A percentile compares a stretch with the other conserved stretches of the same genome.
phyloP scores from a whole-genome alignment of 306 rosid species.

The Spatholobus suberectus region DNA sequence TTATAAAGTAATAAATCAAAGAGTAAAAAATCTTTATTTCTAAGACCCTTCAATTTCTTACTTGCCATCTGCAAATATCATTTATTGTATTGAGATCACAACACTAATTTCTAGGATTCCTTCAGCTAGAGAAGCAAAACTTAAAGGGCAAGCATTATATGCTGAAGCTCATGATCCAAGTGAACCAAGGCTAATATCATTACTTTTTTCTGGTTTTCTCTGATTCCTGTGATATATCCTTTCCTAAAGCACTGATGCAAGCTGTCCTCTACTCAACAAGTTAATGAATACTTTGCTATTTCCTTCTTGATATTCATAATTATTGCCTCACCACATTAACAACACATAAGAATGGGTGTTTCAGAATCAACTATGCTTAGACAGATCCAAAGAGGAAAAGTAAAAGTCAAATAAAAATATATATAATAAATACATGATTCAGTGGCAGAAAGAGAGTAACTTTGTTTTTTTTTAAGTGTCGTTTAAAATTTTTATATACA shows the following conservation, averaged over 20 bases:
- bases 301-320: constrained; percentile 12
- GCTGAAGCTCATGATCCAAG: constrained; percentile 38
- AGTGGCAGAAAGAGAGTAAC: background rate
- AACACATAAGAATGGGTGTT: background rate
- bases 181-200: constrained; percentile 27
- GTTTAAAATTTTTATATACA: no score
- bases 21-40: background rate
- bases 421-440: background rate
- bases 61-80: constrained; percentile 33
- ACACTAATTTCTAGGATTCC: constrained; percentile 41
- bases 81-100: constrained; percentile 36
- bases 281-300: constrained; percentile 28
- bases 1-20: background rate
- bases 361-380: background rate
- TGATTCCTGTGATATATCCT: constrained; percentile 12
- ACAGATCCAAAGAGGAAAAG: background rate
- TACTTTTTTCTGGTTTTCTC: constrained; percentile 20
- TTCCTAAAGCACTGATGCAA: constrained; percentile 29
- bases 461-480: no score
- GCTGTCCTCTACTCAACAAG: constrained; percentile 15
- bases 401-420: background rate
- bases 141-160: constrained; percentile 30
- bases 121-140: constrained; percentile 18
- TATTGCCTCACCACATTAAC: background rate
- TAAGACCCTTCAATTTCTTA: background rate